A percentile compares a stretch with the other conserved stretches of the same genome.
Conservation (phyloP, 805 yeast species). For the Metschnikowia chrysomelidarum region DNA sequence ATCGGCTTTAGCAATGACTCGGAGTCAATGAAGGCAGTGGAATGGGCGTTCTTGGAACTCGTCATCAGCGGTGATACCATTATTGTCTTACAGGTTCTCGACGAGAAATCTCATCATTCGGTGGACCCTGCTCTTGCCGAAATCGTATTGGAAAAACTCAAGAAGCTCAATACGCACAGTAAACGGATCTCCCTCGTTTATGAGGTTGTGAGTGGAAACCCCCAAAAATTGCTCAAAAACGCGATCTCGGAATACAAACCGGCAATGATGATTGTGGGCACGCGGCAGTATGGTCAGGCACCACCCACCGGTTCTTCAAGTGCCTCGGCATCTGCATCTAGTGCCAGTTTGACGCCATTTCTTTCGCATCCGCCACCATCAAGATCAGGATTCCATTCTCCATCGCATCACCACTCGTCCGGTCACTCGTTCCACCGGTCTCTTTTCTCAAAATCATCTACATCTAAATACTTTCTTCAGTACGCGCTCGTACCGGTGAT, state of each 20-base stretch:
- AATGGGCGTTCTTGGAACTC: slow-evolving; percentile 46
- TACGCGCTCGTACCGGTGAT: slow-evolving; percentile 46
- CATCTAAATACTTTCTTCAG: slow-evolving; percentile 41
- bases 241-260: slow-evolving; percentile 44
- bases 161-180: slow-evolving; percentile 32
- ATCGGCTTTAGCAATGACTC: slow-evolving; percentile 38
- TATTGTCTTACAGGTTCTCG: slow-evolving; percentile 40
- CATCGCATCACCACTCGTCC: slow-evolving; percentile 5
- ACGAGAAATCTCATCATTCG: slow-evolving; percentile 27
- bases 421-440: slow-evolving; percentile 21
- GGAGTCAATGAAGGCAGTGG: slow-evolving; percentile 40
- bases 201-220: slow-evolving; percentile 42
- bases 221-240: slow-evolving; percentile 35
- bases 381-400: slow-evolving; percentile 1
- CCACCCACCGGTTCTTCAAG: slow-evolving; percentile 3
- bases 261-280: slow-evolving; percentile 46
- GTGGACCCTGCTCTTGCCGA: slow-evolving; percentile 34
- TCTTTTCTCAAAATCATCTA: slow-evolving; percentile 33
- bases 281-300: slow-evolving; percentile 30
- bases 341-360: slow-evolving; percentile 1
- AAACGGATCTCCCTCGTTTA: slow-evolving; percentile 39
- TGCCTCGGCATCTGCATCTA: neutral
- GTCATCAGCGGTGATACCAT: slow-evolving; percentile 43
- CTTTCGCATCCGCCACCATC: slow-evolving; percentile 11
- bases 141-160: slow-evolving; percentile 28